These are phyloP conservation scores for Thalassiosira profunda DNA, from an alignment of 108 stramenopile genomes.

Conservation along the genomic window DNA sequence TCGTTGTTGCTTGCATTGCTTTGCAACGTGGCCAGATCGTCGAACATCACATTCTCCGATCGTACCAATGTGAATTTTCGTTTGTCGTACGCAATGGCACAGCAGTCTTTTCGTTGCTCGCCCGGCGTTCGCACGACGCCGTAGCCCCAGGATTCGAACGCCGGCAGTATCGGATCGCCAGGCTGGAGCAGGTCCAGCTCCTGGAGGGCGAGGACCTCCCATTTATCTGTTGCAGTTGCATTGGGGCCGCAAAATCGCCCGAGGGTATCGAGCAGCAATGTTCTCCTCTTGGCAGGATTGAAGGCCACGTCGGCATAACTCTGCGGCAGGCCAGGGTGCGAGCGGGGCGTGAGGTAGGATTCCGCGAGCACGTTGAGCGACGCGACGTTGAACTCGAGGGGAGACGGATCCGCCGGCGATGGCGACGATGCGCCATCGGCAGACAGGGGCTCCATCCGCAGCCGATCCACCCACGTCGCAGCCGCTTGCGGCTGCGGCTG, in stretches of 20 bases:
- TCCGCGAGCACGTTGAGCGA: constrained; percentile 88
- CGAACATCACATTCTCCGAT: constrained; percentile 63
- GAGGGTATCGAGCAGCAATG: constrained; percentile 55
- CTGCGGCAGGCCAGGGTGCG: constrained; percentile 66
- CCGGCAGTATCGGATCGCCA: constrained; percentile 31
- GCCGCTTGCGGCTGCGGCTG: too few relatives aligned
- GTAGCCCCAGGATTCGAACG: constrained; percentile 53
- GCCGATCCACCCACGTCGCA: constrained; percentile 35
- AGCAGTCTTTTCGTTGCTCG: constrained; percentile 75
- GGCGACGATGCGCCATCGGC: neutral
- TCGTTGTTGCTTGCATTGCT: neutral
- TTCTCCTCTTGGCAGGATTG: constrained; percentile 45
- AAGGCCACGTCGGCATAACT: constrained; percentile 65
- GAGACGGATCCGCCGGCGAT: neutral
- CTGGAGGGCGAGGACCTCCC: constrained; percentile 77
- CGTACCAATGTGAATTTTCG: constrained; percentile 50
- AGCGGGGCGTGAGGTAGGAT: constrained; percentile 68
- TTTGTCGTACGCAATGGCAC: constrained; percentile 58
- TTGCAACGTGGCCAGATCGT: constrained; percentile 74
- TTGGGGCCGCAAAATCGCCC: constrained; percentile 34
- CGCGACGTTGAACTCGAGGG: constrained; percentile 49
- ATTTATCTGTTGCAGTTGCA: constrained; percentile 12
- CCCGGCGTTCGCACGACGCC: constrained; percentile 57
- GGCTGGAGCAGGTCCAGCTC: constrained; percentile 69
- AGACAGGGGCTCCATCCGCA: constrained; percentile 21